phyloP scores from a whole-genome alignment of 2,329 filamentous ascomycete species.

The Aspergillus carbonarius region DNA sequence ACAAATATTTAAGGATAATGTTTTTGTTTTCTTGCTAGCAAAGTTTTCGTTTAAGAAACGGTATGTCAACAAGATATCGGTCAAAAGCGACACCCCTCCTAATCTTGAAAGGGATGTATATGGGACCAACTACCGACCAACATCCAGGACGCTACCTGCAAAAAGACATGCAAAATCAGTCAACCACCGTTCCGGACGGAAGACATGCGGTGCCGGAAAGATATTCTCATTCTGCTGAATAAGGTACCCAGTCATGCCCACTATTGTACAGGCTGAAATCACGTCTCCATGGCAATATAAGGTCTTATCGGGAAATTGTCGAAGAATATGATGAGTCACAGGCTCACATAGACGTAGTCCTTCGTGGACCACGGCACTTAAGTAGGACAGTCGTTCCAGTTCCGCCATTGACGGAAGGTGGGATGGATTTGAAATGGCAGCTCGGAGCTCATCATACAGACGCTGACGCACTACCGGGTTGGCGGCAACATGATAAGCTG shows the following conservation, averaged over 20 bases:
- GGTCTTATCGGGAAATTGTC: background rate
- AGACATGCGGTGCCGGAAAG: background rate
- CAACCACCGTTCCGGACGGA: conserved; percentile 6
- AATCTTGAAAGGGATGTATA: too few species aligned
- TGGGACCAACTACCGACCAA: too few species aligned
- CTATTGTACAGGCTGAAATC: background rate
- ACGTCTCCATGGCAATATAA: background rate
- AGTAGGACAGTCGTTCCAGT: conserved; percentile 9
- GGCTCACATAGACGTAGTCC: conserved; percentile 5
- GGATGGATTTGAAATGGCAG: conserved; percentile 1
- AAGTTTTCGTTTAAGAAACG: too few species aligned
- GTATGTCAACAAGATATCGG: too few species aligned
- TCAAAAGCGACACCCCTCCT: too few species aligned
- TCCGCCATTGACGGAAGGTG: too few species aligned
- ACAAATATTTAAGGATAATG: too few species aligned
- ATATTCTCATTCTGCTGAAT: background rate
- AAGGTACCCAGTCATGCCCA: conserved; percentile 2
- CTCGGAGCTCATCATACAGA: conserved; percentile 1
- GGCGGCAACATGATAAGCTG: conserved; percentile 7
- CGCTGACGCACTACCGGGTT: background rate
- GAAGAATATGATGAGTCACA: background rate
- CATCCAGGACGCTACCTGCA: too few species aligned
- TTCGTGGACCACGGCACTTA: conserved; percentile 6
- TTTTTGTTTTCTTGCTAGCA: too few species aligned
- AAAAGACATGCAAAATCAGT: background rate